Evolutionary conservation across 2,329 filamentous ascomycete species (phyloP).

Genomic region (Didymella segeticola): DNA sequence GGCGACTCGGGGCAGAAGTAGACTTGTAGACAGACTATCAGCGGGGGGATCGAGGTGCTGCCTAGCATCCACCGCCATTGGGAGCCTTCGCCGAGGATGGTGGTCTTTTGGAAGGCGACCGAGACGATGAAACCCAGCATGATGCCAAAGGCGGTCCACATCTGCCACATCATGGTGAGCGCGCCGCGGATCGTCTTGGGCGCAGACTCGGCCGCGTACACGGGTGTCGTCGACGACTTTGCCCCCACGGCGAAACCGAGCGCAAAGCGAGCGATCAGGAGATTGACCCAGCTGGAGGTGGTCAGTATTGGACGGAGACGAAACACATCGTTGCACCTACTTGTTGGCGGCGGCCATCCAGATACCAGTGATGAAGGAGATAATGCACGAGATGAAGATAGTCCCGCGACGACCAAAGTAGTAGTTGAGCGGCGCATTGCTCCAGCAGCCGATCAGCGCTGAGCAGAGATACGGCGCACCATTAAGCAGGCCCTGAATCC

Average conservation of each 20-base stretch:
- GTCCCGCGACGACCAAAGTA: conserved; percentile 41
- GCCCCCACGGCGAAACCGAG: conserved; percentile 44
- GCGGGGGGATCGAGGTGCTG: conserved; percentile 39
- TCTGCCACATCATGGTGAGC: conserved; percentile 61
- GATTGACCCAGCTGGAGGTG: conserved; percentile 41
- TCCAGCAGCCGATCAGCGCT: conserved; percentile 52
- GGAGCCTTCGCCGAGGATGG: conserved; percentile 33
- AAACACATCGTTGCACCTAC: conserved; percentile 2
- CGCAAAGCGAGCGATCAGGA: conserved; percentile 41
- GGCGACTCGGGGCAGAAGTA: conserved; percentile 39
- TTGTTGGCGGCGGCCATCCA: conserved; percentile 41
- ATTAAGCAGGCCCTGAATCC: conserved; percentile 38
- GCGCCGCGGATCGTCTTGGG: conserved; percentile 58
- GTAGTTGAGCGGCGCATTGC: conserved; percentile 42
- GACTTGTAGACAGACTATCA: conserved; percentile 41
- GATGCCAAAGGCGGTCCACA: conserved; percentile 49
- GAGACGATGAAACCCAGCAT: conserved; percentile 43
- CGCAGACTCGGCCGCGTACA: conserved; percentile 57
- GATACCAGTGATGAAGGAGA: conserved; percentile 42
- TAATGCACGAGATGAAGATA: conserved; percentile 44
- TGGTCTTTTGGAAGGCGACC: conserved; percentile 38
- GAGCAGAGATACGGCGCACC: conserved; percentile 41
- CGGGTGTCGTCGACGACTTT: conserved; percentile 52
- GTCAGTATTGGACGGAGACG: neutral
- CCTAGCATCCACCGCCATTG: conserved; percentile 45